Evolutionary conservation across 2,329 filamentous ascomycete genomes (phyloP).

Genomic region (Scedosporium dehoogii): DNA sequence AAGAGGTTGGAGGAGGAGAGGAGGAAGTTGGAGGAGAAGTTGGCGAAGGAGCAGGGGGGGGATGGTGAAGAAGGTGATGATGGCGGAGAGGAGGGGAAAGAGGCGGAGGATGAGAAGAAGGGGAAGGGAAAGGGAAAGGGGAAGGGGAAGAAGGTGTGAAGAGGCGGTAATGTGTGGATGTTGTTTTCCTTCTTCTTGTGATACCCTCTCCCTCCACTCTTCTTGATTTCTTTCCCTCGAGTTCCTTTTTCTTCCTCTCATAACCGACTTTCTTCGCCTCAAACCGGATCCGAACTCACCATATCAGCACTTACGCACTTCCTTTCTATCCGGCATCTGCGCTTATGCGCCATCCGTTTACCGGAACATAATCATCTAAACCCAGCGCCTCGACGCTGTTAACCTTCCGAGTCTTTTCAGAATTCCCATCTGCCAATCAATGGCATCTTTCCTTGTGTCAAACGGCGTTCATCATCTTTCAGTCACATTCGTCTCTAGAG

Average conservation of each 20-base stretch:
- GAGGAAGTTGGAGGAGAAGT: slow-evolving; percentile 24
- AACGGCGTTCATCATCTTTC: not conserved
- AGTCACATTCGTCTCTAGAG: not conserved
- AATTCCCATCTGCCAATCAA: not conserved
- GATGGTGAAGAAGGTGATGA: slow-evolving; percentile 8
- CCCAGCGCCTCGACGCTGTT: not conserved
- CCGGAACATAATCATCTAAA: not conserved
- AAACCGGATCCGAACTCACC: too few species aligned
- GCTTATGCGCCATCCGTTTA: not conserved
- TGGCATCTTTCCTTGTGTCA: not conserved
- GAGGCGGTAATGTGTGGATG: not conserved
- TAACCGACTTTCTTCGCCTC: not conserved
- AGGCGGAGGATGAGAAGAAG: slow-evolving; percentile 3
- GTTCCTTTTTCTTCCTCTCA: not conserved
- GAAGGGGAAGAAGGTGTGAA: not conserved
- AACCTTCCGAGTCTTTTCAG: not conserved
- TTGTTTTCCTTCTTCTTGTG: not conserved
- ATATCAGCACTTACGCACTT: not conserved
- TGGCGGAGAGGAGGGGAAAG: slow-evolving; percentile 6
- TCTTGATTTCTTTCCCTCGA: not conserved
- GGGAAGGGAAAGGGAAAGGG: not conserved
- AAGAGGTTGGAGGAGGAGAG: slow-evolving; percentile 25
- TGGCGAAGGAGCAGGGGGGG: slow-evolving; percentile 14
- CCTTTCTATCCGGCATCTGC: not conserved
- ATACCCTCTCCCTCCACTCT: not conserved